A percentile compares a stretch with the other conserved stretches of the same genome.
Evolutionary conservation across 176 grass and related monocot genomes (phyloP).

Genomic region (Zoysia japonica): DNA sequence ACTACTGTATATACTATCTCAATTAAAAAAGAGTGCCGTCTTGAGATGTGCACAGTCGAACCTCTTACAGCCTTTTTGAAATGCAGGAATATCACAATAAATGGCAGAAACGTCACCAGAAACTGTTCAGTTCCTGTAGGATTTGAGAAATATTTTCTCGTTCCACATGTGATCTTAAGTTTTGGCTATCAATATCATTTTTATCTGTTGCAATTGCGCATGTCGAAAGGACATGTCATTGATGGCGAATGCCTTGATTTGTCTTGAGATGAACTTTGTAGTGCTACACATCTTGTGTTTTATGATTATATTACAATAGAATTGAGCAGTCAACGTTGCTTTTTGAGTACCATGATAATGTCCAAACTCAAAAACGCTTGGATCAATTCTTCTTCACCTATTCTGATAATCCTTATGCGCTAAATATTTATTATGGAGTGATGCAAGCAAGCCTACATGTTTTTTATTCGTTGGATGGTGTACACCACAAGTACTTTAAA

Average conservation of each 20-base stretch:
- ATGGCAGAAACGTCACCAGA: not conserved
- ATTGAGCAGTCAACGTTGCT: no score
- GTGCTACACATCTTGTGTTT: not conserved
- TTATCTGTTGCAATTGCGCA: not conserved
- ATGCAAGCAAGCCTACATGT: no score
- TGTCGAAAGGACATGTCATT: not conserved
- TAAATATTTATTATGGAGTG: no score
- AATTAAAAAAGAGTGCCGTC: not conserved
- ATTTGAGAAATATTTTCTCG: not conserved
- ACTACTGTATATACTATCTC: not conserved
- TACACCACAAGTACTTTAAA: no score
- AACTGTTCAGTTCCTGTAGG: not conserved
- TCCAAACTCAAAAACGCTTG: no score
- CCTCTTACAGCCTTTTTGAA: not conserved
- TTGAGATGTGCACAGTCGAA: not conserved
- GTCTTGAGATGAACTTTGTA: not conserved
- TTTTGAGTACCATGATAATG: no score
- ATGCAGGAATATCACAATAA: constrained; percentile 8
- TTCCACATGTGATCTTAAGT: not conserved
- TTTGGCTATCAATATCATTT: not conserved
- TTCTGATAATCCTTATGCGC: no score
- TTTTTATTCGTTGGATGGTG: no score
- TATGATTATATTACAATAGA: no score
- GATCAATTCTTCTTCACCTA: no score
- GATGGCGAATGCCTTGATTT: not conserved